phyloP scores from a whole-genome alignment of 768 basidiomycete genomes.

The Leccinellum luteum region DNA sequence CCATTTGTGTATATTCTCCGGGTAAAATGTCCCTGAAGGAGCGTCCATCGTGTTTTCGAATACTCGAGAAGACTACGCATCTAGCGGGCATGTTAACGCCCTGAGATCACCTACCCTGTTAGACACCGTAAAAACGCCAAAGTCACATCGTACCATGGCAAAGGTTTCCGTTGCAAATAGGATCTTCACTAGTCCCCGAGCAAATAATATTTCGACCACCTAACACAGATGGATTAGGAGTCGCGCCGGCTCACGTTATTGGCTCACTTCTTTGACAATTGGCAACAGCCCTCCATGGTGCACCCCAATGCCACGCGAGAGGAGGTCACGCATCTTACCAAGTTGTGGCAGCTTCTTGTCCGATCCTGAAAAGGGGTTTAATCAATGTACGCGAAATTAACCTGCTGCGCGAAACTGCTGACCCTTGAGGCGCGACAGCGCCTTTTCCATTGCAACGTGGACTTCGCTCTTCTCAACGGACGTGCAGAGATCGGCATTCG shows the following conservation, averaged over 20 bases:
- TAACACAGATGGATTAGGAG: slow-evolving; percentile 31
- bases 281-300: slow-evolving; percentile 97
- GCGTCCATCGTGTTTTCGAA: slow-evolving; percentile 92
- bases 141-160: slow-evolving; percentile 71
- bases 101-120: slow-evolving; percentile 38
- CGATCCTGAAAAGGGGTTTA: slow-evolving; percentile 51
- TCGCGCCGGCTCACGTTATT: neutral
- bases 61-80: slow-evolving; percentile 94
- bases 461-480: slow-evolving; percentile 96
- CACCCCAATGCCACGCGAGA: slow-evolving; percentile 92
- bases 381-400: slow-evolving; percentile 1
- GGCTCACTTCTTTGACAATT: slow-evolving; percentile 88
- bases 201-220: slow-evolving; percentile 96
- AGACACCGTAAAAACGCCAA: slow-evolving; percentile 6
- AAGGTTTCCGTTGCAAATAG: slow-evolving; percentile 99
- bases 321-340: slow-evolving; percentile 79
- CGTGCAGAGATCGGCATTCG: slow-evolving; percentile 83
- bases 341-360: slow-evolving; percentile 95
- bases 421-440: slow-evolving; percentile 90
- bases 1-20: slow-evolving; percentile 99
- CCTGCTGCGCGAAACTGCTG: neutral
- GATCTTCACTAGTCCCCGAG: slow-evolving; percentile 92
- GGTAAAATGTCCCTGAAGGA: slow-evolving; percentile 88
- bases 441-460: slow-evolving; percentile 91
- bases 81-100: slow-evolving; percentile 99